Evolutionary conservation across 768 basidiomycete species (phyloP).

Genomic region (Auricularia heimuer): DNA sequence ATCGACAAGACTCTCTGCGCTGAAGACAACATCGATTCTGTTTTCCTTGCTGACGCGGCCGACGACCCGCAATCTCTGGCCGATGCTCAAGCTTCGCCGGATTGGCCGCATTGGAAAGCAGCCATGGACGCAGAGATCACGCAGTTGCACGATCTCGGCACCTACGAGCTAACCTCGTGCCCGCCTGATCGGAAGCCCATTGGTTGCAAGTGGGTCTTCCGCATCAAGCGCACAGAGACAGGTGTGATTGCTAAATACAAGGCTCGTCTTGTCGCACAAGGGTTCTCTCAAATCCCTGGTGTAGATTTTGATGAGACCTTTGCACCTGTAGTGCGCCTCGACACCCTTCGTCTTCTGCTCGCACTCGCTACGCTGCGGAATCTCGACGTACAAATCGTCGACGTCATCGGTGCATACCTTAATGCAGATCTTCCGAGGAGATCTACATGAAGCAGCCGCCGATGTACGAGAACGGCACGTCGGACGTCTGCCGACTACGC

Average conservation of each 20-base stretch:
- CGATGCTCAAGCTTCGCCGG: slow-evolving; percentile 14
- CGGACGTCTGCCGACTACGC: slow-evolving; percentile 12
- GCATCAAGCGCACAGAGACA: slow-evolving; percentile 14
- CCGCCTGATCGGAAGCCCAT: slow-evolving; percentile 15
- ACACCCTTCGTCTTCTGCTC: slow-evolving; percentile 11
- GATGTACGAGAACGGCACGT: slow-evolving; percentile 14
- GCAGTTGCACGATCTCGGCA: slow-evolving; percentile 9
- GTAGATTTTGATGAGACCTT: slow-evolving; percentile 11
- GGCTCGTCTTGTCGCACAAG: slow-evolving; percentile 20
- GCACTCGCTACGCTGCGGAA: slow-evolving; percentile 10
- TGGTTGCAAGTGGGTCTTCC: slow-evolving; percentile 18
- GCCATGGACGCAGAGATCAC: slow-evolving; percentile 17
- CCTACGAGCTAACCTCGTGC: slow-evolving; percentile 11
- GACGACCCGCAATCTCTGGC: slow-evolving; percentile 13
- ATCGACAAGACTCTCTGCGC: too few relatives aligned
- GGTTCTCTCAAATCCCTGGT: slow-evolving; percentile 19
- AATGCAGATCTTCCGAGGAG: slow-evolving; percentile 13
- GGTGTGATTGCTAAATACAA: slow-evolving; percentile 16
- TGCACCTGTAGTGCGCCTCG: background rate
- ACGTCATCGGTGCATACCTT: slow-evolving; percentile 10
- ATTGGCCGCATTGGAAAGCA: slow-evolving; percentile 14
- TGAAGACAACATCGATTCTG: too few relatives aligned
- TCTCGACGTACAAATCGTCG: slow-evolving; percentile 13
- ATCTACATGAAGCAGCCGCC: slow-evolving; percentile 22
- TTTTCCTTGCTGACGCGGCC: too few relatives aligned